These are phyloP conservation scores for Fusarium sp. DNA, from an alignment of 2,329 filamentous ascomycete species.

Conservation along the genomic window DNA sequence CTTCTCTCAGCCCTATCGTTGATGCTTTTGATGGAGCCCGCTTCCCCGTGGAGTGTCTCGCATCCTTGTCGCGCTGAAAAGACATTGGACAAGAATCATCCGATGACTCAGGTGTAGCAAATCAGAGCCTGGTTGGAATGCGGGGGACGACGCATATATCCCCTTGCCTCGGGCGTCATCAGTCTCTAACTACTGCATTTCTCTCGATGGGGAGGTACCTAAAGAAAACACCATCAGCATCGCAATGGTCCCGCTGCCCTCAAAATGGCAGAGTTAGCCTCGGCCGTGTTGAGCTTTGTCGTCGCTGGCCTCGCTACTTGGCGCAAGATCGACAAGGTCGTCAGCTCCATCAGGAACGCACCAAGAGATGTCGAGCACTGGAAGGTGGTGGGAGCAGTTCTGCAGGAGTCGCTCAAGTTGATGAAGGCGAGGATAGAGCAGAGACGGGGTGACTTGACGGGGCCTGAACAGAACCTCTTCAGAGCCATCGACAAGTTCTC, in stretches of 20 bases:
- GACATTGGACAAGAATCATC: slow-evolving; percentile 2
- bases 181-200: neutral
- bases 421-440: slow-evolving; percentile 12
- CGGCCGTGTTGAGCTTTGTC: slow-evolving; percentile 16
- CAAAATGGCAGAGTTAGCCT: slow-evolving; percentile 28
- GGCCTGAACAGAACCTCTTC: slow-evolving; percentile 13
- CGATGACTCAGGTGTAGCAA: slow-evolving; percentile 3
- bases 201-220: neutral
- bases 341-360: slow-evolving; percentile 10
- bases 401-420: neutral
- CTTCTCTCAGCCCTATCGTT: slow-evolving; percentile 6
- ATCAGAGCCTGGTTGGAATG: slow-evolving; percentile 16
- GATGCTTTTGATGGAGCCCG: neutral
- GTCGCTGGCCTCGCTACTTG: slow-evolving; percentile 4
- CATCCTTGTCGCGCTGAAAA: neutral
- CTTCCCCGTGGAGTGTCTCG: neutral
- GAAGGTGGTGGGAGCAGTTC: slow-evolving; percentile 6
- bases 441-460: slow-evolving; percentile 3
- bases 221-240: neutral
- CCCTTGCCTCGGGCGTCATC: neutral
- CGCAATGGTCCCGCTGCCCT: slow-evolving; percentile 10
- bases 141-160: slow-evolving; percentile 10
- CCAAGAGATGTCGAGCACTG: slow-evolving; percentile 10
- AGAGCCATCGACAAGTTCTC: slow-evolving; percentile 7
- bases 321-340: slow-evolving; percentile 6